These are phyloP conservation scores for Lasiodiplodia gonubiensis DNA, from an alignment of 2,329 filamentous ascomycete genomes.

Conservation along the genomic window DNA sequence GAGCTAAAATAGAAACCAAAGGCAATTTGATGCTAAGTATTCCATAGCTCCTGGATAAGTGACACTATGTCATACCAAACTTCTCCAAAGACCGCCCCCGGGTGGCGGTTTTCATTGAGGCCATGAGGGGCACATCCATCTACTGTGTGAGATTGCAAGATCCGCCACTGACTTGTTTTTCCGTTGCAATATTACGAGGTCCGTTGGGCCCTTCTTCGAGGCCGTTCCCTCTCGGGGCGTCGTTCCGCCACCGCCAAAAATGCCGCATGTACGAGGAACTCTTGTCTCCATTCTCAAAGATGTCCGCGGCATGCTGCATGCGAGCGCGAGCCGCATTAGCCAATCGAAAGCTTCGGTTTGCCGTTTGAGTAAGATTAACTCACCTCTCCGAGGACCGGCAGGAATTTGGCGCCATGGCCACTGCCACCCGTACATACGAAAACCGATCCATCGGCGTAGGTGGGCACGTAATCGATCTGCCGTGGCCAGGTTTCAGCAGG, in stretches of 20 bases:
- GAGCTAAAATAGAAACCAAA: no score
- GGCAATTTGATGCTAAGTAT: no score
- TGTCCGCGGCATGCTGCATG: neutral
- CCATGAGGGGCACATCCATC: no score
- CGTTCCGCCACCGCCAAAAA: neutral
- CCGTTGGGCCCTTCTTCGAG: constrained; percentile 1
- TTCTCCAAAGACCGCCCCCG: no score
- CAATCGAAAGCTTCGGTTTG: neutral
- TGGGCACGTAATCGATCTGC: constrained; percentile 1
- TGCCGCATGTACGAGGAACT: constrained; percentile 13
- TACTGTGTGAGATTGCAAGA: neutral
- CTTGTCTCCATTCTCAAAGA: neutral
- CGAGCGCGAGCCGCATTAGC: neutral
- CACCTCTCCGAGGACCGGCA: constrained; percentile 9
- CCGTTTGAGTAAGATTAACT: neutral
- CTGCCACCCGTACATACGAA: constrained; percentile 9
- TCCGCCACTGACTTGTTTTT: neutral
- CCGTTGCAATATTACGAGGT: neutral
- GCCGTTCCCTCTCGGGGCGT: constrained; percentile 1
- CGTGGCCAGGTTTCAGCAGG: neutral
- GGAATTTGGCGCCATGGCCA: constrained; percentile 10
- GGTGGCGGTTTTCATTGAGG: no score
- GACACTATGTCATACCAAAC: no score
- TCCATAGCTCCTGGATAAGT: no score
- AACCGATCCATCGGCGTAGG: neutral